Percentiles rank a stretch among this genome's conserved stretches.
Conservation (phyloP, 2,329 filamentous ascomycete species). For the Alternaria incomplexa region DNA sequence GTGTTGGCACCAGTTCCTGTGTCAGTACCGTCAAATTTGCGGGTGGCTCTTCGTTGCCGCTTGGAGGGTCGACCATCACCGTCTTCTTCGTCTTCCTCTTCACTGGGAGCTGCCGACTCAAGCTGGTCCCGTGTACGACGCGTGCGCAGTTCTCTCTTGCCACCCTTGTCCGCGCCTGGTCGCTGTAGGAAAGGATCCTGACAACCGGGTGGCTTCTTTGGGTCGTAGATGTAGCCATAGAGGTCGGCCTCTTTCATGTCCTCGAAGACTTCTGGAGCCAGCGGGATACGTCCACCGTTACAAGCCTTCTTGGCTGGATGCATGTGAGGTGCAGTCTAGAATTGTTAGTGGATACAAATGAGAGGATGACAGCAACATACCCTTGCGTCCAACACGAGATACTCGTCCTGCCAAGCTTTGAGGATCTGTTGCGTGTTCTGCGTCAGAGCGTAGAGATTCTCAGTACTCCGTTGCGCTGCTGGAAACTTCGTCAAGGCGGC, state of each 20-base stretch:
- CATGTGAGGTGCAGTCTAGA: slow-evolving; percentile 57
- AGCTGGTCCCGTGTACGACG: slow-evolving; percentile 50
- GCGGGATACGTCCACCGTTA: slow-evolving; percentile 55
- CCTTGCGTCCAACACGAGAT: slow-evolving; percentile 58
- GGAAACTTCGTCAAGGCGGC: slow-evolving; percentile 52
- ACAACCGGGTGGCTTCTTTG: slow-evolving; percentile 56
- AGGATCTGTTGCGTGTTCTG: slow-evolving; percentile 61
- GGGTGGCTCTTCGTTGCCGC: slow-evolving; percentile 44
- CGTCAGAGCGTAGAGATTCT: slow-evolving; percentile 63
- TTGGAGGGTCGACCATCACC: slow-evolving; percentile 38
- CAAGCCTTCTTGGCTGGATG: slow-evolving; percentile 59
- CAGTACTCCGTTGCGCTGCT: slow-evolving; percentile 53
- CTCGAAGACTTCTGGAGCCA: slow-evolving; percentile 58
- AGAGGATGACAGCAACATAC: slow-evolving; percentile 25
- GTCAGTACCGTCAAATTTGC: slow-evolving; percentile 43
- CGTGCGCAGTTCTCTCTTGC: slow-evolving; percentile 55
- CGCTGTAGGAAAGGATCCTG: slow-evolving; percentile 65
- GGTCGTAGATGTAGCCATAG: slow-evolving; percentile 65
- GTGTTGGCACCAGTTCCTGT: slow-evolving; percentile 38
- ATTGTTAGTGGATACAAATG: slow-evolving; percentile 27
- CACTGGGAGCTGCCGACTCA: slow-evolving; percentile 45
- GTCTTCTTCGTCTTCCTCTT: slow-evolving; percentile 47
- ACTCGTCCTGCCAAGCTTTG: slow-evolving; percentile 65
- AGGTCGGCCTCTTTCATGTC: slow-evolving; percentile 67
- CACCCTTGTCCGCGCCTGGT: slow-evolving; percentile 52